Evolutionary conservation across 2,329 filamentous ascomycete species (phyloP), one percentile per base, ranked within the genome.

Genomic region (Alternaria alternata): DNA sequence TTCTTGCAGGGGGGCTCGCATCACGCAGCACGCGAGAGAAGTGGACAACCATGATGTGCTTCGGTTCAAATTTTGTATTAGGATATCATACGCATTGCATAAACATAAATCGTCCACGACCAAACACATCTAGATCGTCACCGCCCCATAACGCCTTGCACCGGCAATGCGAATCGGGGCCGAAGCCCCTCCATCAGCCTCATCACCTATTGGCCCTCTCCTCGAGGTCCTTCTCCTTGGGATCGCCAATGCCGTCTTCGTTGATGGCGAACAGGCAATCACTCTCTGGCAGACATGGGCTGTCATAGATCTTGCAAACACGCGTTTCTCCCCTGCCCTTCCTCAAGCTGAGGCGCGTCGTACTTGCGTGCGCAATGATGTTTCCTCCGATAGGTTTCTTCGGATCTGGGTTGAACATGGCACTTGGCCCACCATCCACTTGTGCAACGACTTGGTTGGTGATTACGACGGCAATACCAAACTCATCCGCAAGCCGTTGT

Each of bases 361-460:
- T 99, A 75, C 93, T 97, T 53, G 95, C 94, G 78, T 99, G 95
- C 3, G 96, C 95, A 76, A 99, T 98, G 68, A 99, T 99, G 79
- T 99, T 98, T 66, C 95, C 95, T 69, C 95, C 95, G 76, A 99
- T 97, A 0, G 95, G 95, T 80, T 99, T 99, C 86, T 99, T 99
- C 7, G 95, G 95, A 74, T 99, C 96, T 0, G 96, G 95, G 70
- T 99, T 99, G 84, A 97, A 99, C 95, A 99, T 99, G 63, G 94
- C 89, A 74, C 91, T 94, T 30, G 94, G 94, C 3, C 95, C 95
- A 64, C 95, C 95, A 75, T 99, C 95, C 8, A 99, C 95, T 79
- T 99, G 96, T 9, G 95, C 95, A 41, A 99, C 96, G 30, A 99
- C 95, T 79, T 99, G 95, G 76, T 99, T 99, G 43, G 95, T 98